Evolutionary conservation across 768 basidiomycete genomes (phyloP).

Genomic region (Panellus pusillus): DNA sequence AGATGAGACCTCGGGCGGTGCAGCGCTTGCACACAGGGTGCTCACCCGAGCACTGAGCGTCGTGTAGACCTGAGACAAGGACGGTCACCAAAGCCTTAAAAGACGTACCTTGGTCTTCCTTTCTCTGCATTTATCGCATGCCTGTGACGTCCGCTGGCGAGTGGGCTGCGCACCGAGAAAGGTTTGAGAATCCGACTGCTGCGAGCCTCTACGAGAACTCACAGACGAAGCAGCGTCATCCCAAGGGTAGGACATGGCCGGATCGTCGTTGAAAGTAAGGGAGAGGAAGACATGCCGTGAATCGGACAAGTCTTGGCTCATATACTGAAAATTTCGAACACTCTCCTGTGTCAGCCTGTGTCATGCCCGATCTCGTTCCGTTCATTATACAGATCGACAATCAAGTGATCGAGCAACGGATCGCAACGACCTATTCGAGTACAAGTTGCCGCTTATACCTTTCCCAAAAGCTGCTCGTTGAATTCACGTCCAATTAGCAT

Average conservation of each 20-base stretch:
- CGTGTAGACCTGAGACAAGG: background rate
- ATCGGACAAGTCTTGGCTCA: too few species aligned
- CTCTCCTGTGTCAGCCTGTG: too few species aligned
- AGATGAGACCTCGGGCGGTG: conserved; percentile 46
- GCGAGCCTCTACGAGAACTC: too few species aligned
- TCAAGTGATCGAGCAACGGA: background rate
- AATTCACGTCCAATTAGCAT: conserved; percentile 96
- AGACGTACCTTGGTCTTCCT: conserved; percentile 55
- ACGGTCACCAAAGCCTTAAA: background rate
- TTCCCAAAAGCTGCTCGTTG: conserved; percentile 58
- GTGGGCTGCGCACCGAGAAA: conserved; percentile 23
- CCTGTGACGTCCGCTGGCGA: conserved; percentile 49
- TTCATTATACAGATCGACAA: too few species aligned
- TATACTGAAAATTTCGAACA: too few species aligned
- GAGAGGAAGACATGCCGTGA: too few species aligned
- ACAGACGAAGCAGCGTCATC: too few species aligned
- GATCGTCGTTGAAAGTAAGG: too few species aligned
- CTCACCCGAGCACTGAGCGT: conserved; percentile 56
- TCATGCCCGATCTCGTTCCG: too few species aligned
- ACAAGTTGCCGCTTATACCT: conserved; percentile 10
- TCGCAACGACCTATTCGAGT: conserved; percentile 30
- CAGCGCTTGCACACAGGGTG: conserved; percentile 55
- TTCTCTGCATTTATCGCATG: conserved; percentile 58
- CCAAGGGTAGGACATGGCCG: too few species aligned
- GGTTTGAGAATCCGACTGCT: background rate